Conservation (phyloP, 75 land plant species). For the Pinus tabuliformis region DNA sequence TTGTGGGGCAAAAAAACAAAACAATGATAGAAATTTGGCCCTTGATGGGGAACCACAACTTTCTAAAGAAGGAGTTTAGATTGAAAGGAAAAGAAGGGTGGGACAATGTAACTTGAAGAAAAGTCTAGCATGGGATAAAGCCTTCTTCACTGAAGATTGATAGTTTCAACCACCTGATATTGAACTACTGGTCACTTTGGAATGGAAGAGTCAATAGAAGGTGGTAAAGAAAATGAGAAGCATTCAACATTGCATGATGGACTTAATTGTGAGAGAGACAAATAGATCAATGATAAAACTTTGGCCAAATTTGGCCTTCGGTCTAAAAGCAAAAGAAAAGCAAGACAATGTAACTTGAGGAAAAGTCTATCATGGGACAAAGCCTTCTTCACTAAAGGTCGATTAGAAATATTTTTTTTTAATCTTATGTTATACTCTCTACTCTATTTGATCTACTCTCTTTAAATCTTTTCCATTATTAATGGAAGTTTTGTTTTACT, state of each 20-base stretch:
- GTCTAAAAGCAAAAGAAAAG: too few species aligned
- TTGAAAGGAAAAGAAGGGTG: slow-evolving; percentile 23
- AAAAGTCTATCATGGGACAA: too few species aligned
- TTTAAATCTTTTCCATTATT: not conserved
- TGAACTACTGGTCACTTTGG: too few species aligned
- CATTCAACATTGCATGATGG: too few species aligned
- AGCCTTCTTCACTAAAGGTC: slow-evolving; percentile 76
- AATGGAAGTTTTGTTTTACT: not conserved
- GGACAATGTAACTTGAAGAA: slow-evolving; percentile 65
- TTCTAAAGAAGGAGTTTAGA: slow-evolving; percentile 17
- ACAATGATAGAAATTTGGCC: not conserved
- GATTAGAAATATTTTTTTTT: not conserved
- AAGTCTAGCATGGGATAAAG: slow-evolving; percentile 92
- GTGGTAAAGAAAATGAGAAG: too few species aligned
- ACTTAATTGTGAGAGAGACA: too few species aligned
- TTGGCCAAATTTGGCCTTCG: too few species aligned
- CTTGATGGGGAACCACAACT: slow-evolving; percentile 11
- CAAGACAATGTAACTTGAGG: too few species aligned
- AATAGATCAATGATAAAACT: too few species aligned
- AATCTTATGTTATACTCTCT: not conserved
- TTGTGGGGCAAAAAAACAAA: not conserved
- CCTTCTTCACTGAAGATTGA: not conserved
- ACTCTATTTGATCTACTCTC: not conserved
- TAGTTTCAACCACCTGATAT: too few species aligned
- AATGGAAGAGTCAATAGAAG: too few species aligned